Evolutionary conservation across 2,329 filamentous ascomycete species (phyloP), one percentile per base, ranked within the genome.

Genomic region (Colletotrichum cereale): DNA sequence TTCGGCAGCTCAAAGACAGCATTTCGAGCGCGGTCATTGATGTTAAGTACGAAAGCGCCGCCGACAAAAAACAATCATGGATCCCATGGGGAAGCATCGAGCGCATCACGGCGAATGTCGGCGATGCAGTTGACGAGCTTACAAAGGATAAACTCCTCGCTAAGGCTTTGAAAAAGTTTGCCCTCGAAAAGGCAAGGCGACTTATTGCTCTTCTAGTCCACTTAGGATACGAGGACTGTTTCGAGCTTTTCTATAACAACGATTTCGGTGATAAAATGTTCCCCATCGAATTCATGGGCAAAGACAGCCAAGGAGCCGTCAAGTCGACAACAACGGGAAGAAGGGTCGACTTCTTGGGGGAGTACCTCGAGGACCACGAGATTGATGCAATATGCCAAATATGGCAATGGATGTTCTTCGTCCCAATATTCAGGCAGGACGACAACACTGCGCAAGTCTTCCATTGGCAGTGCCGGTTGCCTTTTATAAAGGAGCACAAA

Each of bases 341-440:
- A 5, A 50, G 5, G n/a, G 47, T 5, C 12, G 47, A 50, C 16
- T 50, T 50, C 12, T 24, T 50, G 0, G 24, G 3, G 24, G 12
- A 50, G 1, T 10, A 26, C 1, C 21, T 48, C 2, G 10, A 5
- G n/a, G 4, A 48, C 2, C 24, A 0, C 24, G 24, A 26, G 0
- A 26, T 50, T 10, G n/a, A 50, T 16, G 2, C 14, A 12, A 50
- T 50, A 7, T 57, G 55, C 34, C 16, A 40, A 5, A 40, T 24
- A n/a, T 57, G 38, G n/a, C 55, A 57, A 11, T 57, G 55, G 55
- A 26, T 26, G n/a, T 57, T 57, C n/a, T 57, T 29, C 16, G 55
- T 57, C 12, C 55, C 55, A 11, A 14, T 57, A 1, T 57, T 57
- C 55, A 11, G 55, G 0, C 55, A n/a, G 0, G 21, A 57, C 11